These are phyloP conservation scores for Alternaria rosae DNA, from an alignment of 2,329 filamentous ascomycete species.

Conservation along the genomic window DNA sequence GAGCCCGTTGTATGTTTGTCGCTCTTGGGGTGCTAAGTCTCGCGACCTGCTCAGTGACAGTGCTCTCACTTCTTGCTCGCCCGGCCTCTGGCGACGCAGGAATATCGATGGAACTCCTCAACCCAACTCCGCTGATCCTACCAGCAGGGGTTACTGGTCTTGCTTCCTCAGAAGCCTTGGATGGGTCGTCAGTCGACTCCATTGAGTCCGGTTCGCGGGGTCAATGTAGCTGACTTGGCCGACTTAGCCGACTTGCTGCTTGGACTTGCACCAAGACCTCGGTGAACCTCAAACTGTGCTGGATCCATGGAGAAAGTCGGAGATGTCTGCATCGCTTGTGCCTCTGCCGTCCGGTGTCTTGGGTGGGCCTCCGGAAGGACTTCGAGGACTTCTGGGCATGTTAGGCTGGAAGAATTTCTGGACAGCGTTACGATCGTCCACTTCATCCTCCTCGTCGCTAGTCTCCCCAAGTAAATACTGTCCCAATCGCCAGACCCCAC, in stretches of 20 bases:
- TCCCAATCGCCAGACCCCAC: slow-evolving; percentile 58
- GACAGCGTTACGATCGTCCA: slow-evolving; percentile 48
- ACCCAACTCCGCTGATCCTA: slow-evolving; percentile 37
- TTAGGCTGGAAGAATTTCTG: slow-evolving; percentile 47
- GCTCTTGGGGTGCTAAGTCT: slow-evolving; percentile 33
- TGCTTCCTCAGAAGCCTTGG: slow-evolving; percentile 20
- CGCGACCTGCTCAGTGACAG: slow-evolving; percentile 44
- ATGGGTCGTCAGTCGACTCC: slow-evolving; percentile 31
- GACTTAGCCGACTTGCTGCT: slow-evolving; percentile 28
- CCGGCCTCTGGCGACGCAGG: slow-evolving; percentile 24
- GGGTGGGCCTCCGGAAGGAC: slow-evolving; percentile 20
- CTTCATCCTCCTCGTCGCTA: slow-evolving; percentile 57
- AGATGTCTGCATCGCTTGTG: slow-evolving; percentile 52
- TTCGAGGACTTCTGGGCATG: slow-evolving; percentile 25
- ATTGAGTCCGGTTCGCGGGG: slow-evolving; percentile 40
- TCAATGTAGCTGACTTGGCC: slow-evolving; percentile 21
- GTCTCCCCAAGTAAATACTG: slow-evolving; percentile 58
- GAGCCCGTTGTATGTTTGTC: slow-evolving; percentile 5
- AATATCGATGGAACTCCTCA: slow-evolving; percentile 44
- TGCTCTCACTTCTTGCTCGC: slow-evolving; percentile 32
- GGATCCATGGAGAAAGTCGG: slow-evolving; percentile 42
- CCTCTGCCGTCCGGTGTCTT: slow-evolving; percentile 36
- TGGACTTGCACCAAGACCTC: slow-evolving; percentile 48
- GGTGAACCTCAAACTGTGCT: slow-evolving; percentile 46
- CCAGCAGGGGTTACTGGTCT: slow-evolving; percentile 28